Base-by-base conservation (phyloP, 2,329 filamentous ascomycete genomes). In the Aspergillus candidus region DNA sequence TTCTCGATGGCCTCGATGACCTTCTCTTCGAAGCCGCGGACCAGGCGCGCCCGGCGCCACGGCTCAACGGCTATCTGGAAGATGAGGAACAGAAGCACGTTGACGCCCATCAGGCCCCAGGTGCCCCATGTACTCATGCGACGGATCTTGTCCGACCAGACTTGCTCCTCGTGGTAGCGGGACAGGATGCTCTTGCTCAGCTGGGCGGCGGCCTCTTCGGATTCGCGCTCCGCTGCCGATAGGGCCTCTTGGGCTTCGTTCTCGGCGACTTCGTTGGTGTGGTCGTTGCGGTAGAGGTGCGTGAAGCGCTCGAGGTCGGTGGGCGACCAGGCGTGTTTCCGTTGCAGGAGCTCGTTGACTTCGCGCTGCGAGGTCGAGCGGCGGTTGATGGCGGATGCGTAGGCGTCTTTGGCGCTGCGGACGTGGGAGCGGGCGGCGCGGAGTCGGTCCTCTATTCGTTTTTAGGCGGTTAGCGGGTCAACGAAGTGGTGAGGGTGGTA, bases 41-140 rank as follows among this genome's bases (percentile, higher is more conserved):
- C 88, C 49, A 98, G 78, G 57, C 88, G 76, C 60, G 74, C 76
- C 56, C 93, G 75, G 55, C 89, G 82, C 88, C 91, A 97, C 4
- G 93, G 93, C 74, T 98, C 91, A 49, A 95, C 84, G 14, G 93
- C 81, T 55, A 94, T 83, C 68, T 96, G 84, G 56, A 94, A 82
- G 13, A 90, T 76, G 41, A 98, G 69, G 61, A 98, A 88, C 37
- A 98, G 70, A 49, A 97, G 65, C 29, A 97, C 86, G 62, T 98
- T 98, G 60, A 97, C 80, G 17, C 91, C 91, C 93, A 98, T 98
- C 49, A 98, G 72, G 0, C 91, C 93, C 82, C 94, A 97, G 0
- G 93, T 98, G 31, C 94, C 91, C 93, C 93, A 98, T 0, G 93
- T 98, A 64, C 86, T 93, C 75, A 95, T 95, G 53, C 93, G 78